Evolutionary conservation across 2,329 filamentous ascomycete species (phyloP).

Genomic region (Ophiosphaerella korrae): DNA sequence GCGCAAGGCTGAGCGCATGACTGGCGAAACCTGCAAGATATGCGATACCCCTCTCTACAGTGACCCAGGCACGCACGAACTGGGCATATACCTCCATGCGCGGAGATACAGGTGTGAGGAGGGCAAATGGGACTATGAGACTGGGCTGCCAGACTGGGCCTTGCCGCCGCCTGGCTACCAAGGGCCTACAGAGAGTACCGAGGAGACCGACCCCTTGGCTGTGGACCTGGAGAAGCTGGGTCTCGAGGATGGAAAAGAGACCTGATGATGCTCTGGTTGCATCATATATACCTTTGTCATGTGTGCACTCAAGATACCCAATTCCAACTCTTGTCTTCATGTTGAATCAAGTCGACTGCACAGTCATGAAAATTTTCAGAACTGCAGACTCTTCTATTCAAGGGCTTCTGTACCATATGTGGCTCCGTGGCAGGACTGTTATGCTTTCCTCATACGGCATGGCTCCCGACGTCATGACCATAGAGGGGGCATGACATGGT

Average conservation of each 20-base stretch:
- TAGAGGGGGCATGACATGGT: constrained; percentile 16
- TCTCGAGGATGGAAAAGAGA: constrained; percentile 32
- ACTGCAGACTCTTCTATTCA: too few species aligned
- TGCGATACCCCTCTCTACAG: constrained; percentile 91
- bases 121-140: constrained; percentile 86
- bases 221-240: constrained; percentile 51
- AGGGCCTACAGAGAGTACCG: constrained; percentile 70
- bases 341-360: too few species aligned
- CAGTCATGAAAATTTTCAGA: neutral
- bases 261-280: too few species aligned
- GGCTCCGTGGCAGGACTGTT: constrained; percentile 13
- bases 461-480: constrained; percentile 19
- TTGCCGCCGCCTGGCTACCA: constrained; percentile 74
- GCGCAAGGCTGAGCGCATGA: constrained; percentile 90
- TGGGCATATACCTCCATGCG: constrained; percentile 93
- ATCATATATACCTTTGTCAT: neutral
- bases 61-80: constrained; percentile 86
- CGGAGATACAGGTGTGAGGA: constrained; percentile 83
- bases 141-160: constrained; percentile 83
- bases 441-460: constrained; percentile 17
- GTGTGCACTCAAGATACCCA: constrained; percentile 5
- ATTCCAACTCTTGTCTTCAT: neutral
- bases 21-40: constrained; percentile 77
- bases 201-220: constrained; percentile 53
- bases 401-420: neutral